These are phyloP conservation scores for Bryum argenteum DNA, from an alignment of 225 moss, liverwort and hornwort species.

Conservation along the genomic window DNA sequence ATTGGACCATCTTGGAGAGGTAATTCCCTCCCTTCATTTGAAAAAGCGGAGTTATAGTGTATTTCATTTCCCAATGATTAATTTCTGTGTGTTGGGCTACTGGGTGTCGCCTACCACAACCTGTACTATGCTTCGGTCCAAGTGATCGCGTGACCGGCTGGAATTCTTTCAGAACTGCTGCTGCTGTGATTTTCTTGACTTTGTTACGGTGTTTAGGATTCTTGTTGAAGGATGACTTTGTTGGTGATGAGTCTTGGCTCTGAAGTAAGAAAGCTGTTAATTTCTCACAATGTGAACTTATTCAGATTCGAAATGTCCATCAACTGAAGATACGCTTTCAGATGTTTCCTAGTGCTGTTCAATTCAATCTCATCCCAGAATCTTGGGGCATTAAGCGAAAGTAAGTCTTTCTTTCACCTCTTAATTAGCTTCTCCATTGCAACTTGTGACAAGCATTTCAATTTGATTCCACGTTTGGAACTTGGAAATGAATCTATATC, in stretches of 20 bases:
- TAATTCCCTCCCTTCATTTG: constrained; percentile 24
- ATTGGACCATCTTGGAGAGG: constrained; percentile 88
- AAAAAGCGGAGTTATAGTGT: not conserved
- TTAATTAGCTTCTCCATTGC: not conserved
- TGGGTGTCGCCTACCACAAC: not conserved
- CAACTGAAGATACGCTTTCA: constrained; percentile 77
- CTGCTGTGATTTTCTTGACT: constrained; percentile 5
- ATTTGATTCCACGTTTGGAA: constrained; percentile 11
- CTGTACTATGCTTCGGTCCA: constrained; percentile 1
- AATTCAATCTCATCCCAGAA: constrained; percentile 77
- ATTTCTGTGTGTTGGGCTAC: constrained; percentile 5
- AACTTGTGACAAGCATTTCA: constrained; percentile 2
- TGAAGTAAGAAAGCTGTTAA: constrained; percentile 17
- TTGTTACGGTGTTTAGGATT: not conserved
- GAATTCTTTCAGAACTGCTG: not conserved
- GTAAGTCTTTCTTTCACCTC: constrained; percentile 35
- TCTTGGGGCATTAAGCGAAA: constrained; percentile 29
- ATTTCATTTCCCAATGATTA: not conserved
- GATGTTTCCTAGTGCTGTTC: constrained; percentile 74
- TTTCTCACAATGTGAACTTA: not conserved
- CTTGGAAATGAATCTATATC: not conserved
- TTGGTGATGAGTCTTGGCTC: constrained; percentile 5
- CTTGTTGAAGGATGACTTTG: constrained; percentile 2
- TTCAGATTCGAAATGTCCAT: constrained; percentile 68
- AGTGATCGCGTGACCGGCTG: not conserved